Conservation (phyloP, 805 yeast genomes). For the Millerozyma acaciae region DNA sequence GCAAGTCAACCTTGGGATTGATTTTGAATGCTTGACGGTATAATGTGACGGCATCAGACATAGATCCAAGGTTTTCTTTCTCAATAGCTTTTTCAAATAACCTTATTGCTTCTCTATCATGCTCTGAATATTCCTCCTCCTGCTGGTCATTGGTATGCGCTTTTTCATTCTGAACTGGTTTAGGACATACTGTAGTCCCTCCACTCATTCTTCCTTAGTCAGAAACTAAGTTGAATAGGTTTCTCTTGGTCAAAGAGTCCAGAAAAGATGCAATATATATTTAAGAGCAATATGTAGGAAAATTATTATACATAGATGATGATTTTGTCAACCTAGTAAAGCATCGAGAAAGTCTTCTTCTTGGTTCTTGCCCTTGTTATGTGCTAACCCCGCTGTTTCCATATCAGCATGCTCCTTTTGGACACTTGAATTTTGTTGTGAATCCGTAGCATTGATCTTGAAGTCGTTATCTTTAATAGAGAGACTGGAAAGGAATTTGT, state of each 20-base stretch:
- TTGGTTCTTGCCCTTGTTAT: too few species aligned
- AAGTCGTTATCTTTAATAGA: neutral
- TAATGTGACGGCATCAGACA: conserved; percentile 75
- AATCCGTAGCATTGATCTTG: neutral
- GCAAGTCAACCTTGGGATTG: conserved; percentile 57
- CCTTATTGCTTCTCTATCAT: conserved; percentile 47
- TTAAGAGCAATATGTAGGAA: too few species aligned
- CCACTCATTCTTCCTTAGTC: conserved; percentile 9
- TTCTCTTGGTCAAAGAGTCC: too few species aligned
- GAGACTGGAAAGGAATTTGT: conserved; percentile 1
- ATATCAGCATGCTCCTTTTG: too few species aligned
- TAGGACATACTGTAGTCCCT: conserved; percentile 7
- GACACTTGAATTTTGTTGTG: too few species aligned
- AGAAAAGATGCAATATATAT: too few species aligned
- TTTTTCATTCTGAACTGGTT: neutral
- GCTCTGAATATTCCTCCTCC: conserved; percentile 5
- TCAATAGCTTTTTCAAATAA: conserved; percentile 67
- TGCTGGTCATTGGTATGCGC: too few species aligned
- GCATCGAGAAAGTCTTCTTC: conserved; percentile 15
- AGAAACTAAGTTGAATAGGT: too few species aligned
- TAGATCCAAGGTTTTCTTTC: conserved; percentile 67
- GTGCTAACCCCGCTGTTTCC: too few species aligned
- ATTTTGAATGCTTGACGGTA: conserved; percentile 71
- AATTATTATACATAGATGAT: neutral
- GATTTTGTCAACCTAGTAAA: conserved; percentile 7